Percentiles rank a stretch among this genome's conserved stretches.
phyloP scores from a whole-genome alignment of 306 rosid species.

The Corylus avellana region DNA sequence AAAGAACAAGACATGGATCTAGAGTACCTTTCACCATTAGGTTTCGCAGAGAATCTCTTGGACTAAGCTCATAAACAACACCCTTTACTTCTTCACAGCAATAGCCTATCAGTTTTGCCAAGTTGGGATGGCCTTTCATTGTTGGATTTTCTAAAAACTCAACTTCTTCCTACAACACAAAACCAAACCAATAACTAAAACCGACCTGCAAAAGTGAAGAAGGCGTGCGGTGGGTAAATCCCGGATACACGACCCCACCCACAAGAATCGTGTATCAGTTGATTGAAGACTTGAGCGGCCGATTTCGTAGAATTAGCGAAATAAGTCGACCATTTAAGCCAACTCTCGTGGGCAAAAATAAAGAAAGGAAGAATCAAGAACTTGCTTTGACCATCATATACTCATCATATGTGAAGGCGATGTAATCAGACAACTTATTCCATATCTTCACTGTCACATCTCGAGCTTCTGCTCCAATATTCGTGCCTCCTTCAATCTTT shows the following conservation, averaged over 20 bases:
- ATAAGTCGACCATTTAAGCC: too few species aligned
- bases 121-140: constrained; percentile 39
- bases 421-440: constrained; percentile 38
- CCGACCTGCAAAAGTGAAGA: neutral
- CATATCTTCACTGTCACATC: constrained; percentile 49
- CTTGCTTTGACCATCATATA: constrained; percentile 42
- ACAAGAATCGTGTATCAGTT: too few species aligned
- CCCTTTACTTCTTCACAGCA: constrained; percentile 57
- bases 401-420: constrained; percentile 28
- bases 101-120: constrained; percentile 54
- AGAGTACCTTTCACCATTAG: constrained; percentile 47
- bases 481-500: constrained; percentile 23
- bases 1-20: neutral
- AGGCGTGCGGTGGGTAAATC: too few species aligned
- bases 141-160: constrained; percentile 46
- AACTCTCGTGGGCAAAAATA: too few species aligned
- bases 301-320: too few species aligned
- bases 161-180: constrained; percentile 49
- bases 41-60: constrained; percentile 50
- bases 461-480: constrained; percentile 18
- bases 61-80: constrained; percentile 58
- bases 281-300: too few species aligned
- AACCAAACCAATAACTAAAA: constrained; percentile 4
- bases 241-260: too few species aligned
- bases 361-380: neutral